phyloP scores from a whole-genome alignment of 345 rosid genomes.

The Salix brachista region DNA sequence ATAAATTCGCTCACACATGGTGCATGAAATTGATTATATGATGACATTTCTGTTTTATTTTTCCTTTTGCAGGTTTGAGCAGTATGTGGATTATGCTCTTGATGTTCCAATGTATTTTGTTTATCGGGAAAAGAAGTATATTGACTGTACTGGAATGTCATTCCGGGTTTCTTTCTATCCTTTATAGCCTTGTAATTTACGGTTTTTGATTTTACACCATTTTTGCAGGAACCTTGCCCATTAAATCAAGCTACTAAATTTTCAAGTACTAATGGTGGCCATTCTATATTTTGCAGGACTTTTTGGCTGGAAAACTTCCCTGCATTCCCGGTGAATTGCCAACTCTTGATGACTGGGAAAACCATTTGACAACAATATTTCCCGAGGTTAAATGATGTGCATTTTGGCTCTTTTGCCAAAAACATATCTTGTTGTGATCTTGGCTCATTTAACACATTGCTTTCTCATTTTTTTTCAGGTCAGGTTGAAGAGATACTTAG shows the following conservation, averaged over 20 bases:
- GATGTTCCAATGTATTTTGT: constrained; percentile 99
- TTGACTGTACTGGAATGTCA: constrained; percentile 94
- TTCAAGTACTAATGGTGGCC: constrained; percentile 7
- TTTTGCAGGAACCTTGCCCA: neutral
- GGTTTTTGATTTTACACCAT: neutral
- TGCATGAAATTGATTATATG: neutral
- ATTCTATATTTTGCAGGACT: constrained; percentile 58
- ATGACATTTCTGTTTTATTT: neutral
- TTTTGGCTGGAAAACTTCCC: constrained; percentile 92
- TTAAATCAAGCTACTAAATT: neutral
- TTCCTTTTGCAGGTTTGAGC: constrained; percentile 77
- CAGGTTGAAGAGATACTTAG: constrained; percentile 92
- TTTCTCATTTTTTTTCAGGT: constrained; percentile 45
- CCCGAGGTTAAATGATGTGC: constrained; percentile 65
- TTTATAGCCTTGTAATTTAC: constrained; percentile 33
- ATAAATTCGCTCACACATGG: neutral
- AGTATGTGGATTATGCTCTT: constrained; percentile 97
- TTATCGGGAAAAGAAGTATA: constrained; percentile 71
- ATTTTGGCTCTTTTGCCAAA: constrained; percentile 11
- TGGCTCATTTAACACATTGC: constrained; percentile 13
- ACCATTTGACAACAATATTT: constrained; percentile 91
- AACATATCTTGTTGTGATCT: neutral
- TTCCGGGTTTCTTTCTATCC: constrained; percentile 78
- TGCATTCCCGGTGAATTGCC: constrained; percentile 92
- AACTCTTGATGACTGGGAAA: constrained; percentile 92